phyloP scores from a whole-genome alignment of 1,139 yeast species.

The Zygosaccharomyces sapae region DNA sequence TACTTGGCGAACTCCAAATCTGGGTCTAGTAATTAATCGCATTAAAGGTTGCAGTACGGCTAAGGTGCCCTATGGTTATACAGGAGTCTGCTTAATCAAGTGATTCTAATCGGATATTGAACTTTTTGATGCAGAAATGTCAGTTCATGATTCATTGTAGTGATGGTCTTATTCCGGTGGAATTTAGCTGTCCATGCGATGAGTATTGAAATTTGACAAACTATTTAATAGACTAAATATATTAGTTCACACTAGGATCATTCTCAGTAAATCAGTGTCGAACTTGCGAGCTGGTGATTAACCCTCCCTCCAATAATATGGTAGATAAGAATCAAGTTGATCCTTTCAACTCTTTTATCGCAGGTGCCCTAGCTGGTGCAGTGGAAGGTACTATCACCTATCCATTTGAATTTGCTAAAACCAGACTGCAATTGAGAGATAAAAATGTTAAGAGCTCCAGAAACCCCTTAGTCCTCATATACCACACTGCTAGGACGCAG shows the following conservation, averaged over 20 bases:
- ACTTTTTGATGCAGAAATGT: background rate
- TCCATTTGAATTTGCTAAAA: conserved; percentile 96
- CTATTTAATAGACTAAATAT: conserved; percentile 3
- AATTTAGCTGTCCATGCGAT: conserved; percentile 1
- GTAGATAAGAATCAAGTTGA: conserved; percentile 36
- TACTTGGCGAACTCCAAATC: too few relatives aligned
- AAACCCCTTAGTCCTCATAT: conserved; percentile 78
- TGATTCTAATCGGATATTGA: too few relatives aligned
- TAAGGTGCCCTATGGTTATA: too few relatives aligned
- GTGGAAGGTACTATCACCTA: conserved; percentile 86
- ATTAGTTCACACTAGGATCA: background rate
- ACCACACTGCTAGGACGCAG: conserved; percentile 67
- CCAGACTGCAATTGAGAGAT: conserved; percentile 80
- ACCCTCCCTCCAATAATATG: background rate
- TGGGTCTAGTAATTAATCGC: too few relatives aligned
- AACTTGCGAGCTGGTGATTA: background rate
- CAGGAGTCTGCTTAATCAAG: too few relatives aligned
- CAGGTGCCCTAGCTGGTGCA: conserved; percentile 95
- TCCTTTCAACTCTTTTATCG: conserved; percentile 75
- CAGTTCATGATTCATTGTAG: background rate
- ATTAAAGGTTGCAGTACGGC: too few relatives aligned
- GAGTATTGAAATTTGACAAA: conserved; percentile 2
- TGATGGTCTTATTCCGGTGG: conserved; percentile 5
- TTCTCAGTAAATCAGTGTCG: background rate
- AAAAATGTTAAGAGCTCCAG: conserved; percentile 63